Base-by-base conservation (phyloP, 2,329 filamentous ascomycete species). In the Fusarium sp. region DNA sequence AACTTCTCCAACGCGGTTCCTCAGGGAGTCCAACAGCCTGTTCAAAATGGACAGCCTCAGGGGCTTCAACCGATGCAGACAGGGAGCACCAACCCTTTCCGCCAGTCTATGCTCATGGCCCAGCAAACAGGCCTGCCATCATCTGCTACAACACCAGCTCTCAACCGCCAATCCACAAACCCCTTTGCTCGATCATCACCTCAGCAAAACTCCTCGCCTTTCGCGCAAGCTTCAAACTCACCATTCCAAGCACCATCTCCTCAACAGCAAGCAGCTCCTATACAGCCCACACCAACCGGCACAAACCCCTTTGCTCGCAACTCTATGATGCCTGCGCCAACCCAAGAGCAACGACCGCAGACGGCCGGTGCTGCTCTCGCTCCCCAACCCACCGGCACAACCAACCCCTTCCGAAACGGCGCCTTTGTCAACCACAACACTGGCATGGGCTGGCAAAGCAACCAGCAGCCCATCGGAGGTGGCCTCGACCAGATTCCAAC, bases 361-460 rank as follows among this genome's bases (percentile, higher is more conserved):
- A 82, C 83, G 3, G 81, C 79, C 37, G 79, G 79, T 33, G 77
- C 84, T 37, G 77, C 85, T 48, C 80, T 96, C 7, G 86, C 86
- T 53, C 88, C 93, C 3, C 93, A 95, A 74, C 87, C 91, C 2
- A 97, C 94, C 0, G 94, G 94, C 10, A 93, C 88, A 74, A 97
- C 94, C 3, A 99, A 99, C 74, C 96, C 96, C 1, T 98, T 98
- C 85, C 88, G 96, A 17, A 94, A 98, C 76, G 93, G 92, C 45
- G 89, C 90, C 6, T 97, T 97, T 77, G 90, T 97, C 52, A 96
- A 97, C 75, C 94, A 97, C 74, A 85, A 89, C 66, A 97, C 94
- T 0, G 94, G 95, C 1, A 86, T 92, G 78, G 93, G 93, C 3
- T 98, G 96, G 93, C 94, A 97, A 77, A 86, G 90, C 67, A 87